phyloP scores from a whole-genome alignment of 192 early-diverging fungal species.

The Coemansia sp. region DNA sequence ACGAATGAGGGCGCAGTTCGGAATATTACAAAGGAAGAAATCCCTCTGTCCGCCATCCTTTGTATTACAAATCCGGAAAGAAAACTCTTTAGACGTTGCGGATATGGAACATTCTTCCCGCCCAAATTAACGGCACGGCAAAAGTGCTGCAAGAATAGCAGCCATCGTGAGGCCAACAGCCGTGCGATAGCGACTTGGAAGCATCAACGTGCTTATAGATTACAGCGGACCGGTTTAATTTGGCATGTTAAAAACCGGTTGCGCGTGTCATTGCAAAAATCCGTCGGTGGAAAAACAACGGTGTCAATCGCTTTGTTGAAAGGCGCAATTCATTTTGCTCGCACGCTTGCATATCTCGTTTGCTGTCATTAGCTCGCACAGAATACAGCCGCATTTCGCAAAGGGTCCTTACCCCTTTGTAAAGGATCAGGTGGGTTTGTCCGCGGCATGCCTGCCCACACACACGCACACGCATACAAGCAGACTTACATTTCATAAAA shows the following conservation, averaged over 20 bases:
- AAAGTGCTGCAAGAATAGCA: not conserved
- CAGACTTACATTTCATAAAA: not conserved
- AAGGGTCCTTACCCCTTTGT: conserved; percentile 5
- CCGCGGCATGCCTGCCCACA: not conserved
- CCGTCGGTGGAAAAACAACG: not conserved
- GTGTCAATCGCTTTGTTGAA: conserved; percentile 3
- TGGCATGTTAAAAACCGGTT: not conserved
- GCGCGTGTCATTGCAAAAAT: not conserved
- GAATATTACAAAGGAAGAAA: conserved; percentile 1
- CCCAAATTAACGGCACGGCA: not conserved
- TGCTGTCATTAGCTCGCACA: conserved; percentile 5
- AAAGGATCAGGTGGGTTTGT: not conserved
- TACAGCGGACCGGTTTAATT: not conserved
- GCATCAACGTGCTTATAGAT: not conserved
- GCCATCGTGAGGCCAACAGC: not conserved
- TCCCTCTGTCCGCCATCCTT: not conserved
- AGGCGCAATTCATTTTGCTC: conserved; percentile 7
- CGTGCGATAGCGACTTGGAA: not conserved
- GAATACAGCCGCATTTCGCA: not conserved
- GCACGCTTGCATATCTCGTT: conserved; percentile 13
- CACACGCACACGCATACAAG: not conserved
- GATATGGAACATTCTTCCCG: not conserved
- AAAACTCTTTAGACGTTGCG: not conserved
- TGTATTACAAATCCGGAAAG: not conserved
- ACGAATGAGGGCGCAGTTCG: not conserved